Conservation (phyloP, 768 basidiomycete species). For the Suillus hirtellus region DNA sequence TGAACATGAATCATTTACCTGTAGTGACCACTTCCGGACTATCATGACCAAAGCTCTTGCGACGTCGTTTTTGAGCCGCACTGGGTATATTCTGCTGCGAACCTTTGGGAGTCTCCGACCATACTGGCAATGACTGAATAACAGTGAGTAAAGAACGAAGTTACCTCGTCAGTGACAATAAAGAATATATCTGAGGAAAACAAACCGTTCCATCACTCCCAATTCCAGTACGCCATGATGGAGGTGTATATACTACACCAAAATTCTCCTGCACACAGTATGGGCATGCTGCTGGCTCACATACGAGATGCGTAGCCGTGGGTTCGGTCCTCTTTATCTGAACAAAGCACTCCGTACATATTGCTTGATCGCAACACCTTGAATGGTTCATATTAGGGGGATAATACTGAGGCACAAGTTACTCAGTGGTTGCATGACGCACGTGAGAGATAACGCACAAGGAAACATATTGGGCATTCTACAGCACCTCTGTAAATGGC, state of each 20-base stretch:
- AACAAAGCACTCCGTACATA: slow-evolving; percentile 99
- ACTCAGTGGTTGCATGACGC: slow-evolving; percentile 24
- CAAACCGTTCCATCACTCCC: slow-evolving; percentile 72
- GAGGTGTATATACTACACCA: slow-evolving; percentile 85
- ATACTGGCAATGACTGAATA: slow-evolving; percentile 38
- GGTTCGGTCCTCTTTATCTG: slow-evolving; percentile 98
- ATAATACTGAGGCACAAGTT: slow-evolving; percentile 71
- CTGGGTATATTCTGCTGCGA: slow-evolving; percentile 42
- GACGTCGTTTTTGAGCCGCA: slow-evolving; percentile 66
- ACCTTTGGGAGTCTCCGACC: slow-evolving; percentile 56
- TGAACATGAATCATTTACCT: slow-evolving; percentile 48
- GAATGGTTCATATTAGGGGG: slow-evolving; percentile 97
- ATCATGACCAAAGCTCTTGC: slow-evolving; percentile 87
- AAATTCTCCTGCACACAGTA: slow-evolving; percentile 98
- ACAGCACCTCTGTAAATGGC: slow-evolving; percentile 80
- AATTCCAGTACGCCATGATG: slow-evolving; percentile 78
- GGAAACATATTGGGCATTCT: slow-evolving; percentile 98
- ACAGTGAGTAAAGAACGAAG: neutral
- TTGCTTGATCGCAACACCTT: slow-evolving; percentile 96
- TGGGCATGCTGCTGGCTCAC: slow-evolving; percentile 95
- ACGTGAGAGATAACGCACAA: slow-evolving; percentile 56
- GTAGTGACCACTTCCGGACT: slow-evolving; percentile 90
- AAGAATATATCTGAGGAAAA: slow-evolving; percentile 18
- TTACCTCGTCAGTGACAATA: slow-evolving; percentile 2
- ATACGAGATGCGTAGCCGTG: slow-evolving; percentile 91